A percentile compares a stretch with the other conserved stretches of the same genome.
phyloP scores from a whole-genome alignment of 1,284 basidiomycete genomes.

The Apiotrichum gracile region DNA sequence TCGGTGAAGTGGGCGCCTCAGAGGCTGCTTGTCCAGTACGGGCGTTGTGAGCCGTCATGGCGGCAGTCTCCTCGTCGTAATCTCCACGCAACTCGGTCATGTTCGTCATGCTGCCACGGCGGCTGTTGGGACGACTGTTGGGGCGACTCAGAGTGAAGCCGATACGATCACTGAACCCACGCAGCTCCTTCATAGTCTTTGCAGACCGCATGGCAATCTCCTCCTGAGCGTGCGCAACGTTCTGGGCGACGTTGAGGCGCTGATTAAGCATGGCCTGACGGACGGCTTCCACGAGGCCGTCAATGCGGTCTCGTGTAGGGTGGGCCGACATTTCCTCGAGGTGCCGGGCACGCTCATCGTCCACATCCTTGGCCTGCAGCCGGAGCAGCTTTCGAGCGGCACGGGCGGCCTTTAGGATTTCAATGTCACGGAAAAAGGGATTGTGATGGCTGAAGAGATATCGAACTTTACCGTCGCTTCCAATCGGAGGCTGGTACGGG shows the following conservation, averaged over 20 bases:
- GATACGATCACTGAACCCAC: slow-evolving; percentile 32
- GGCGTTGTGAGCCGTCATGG: slow-evolving; percentile 24
- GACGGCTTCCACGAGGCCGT: slow-evolving; percentile 36
- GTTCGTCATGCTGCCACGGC: slow-evolving; percentile 7
- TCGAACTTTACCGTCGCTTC: slow-evolving; percentile 28
- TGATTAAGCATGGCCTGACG: slow-evolving; percentile 36
- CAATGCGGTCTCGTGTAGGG: slow-evolving; percentile 21
- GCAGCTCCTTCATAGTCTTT: slow-evolving; percentile 37
- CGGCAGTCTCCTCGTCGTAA: slow-evolving; percentile 25
- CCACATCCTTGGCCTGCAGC: slow-evolving; percentile 39
- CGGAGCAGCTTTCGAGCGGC: slow-evolving; percentile 48
- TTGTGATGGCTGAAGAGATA: slow-evolving; percentile 56
- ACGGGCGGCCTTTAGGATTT: slow-evolving; percentile 50
- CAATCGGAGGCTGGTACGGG: slow-evolving; percentile 45
- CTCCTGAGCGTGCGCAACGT: slow-evolving; percentile 34
- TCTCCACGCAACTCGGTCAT: slow-evolving; percentile 1
- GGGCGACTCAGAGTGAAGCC: slow-evolving; percentile 4
- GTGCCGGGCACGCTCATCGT: slow-evolving; percentile 22
- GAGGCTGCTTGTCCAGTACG: slow-evolving; percentile 15
- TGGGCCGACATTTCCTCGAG: slow-evolving; percentile 15
- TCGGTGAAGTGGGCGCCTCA: slow-evolving; percentile 37
- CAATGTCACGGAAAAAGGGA: slow-evolving; percentile 50
- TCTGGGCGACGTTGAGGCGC: slow-evolving; percentile 26
- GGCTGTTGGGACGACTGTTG: slow-evolving; percentile 8
- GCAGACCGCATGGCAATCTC: slow-evolving; percentile 36